Base-by-base conservation (phyloP, 129 eudicot genomes). In the Sambucus nigra region DNA sequence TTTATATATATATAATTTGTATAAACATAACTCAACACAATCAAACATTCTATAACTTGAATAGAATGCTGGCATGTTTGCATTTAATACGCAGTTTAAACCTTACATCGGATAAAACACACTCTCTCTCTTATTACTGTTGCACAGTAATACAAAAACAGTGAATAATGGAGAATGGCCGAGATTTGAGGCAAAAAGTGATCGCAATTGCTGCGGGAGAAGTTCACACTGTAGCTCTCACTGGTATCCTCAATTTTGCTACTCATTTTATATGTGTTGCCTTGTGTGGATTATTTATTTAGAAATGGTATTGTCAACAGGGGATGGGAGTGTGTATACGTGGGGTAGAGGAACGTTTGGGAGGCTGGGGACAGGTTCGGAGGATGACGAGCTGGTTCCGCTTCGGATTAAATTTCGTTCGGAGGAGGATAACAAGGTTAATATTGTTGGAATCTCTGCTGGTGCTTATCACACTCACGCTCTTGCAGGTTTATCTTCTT, bases 291-390 rank as follows among this genome's bases (percentile, higher is more conserved):
- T 29, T 29, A 29, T 8, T 3, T 3, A 29, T 29, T 29, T 29
- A 29, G 35, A 29, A 29, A 3, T n/a, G 25, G 15, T 69, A 57
- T 42, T 40, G 24, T 15, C 26, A 23, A 59, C 57, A 84, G 95
- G 88, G 44, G 86, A 89, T 60, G 98, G 95, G 1, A 74, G 74
- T 53, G 89, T 89, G 18, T 79, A 81, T 72, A 70, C 95, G 25
- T 89, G 98, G 98, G 98, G 98, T 21, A 85, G 98, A 79, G 98
- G 95, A 48, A 79, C 82, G 18, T 85, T 89, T 35, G 98, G 98
- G 24, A 82, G 98, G 47, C 81, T 89, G 0, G 98, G 98, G 15
- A 69, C 83, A 38, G 94, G 88, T 58, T 79, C 81, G 2, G 86
- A 81, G 53, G 53, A 58, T 25, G 95, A 89, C 58, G 71, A 69